These are phyloP conservation scores for Aspergillus ochraceus DNA, from an alignment of 2,329 filamentous ascomycete species.

Conservation along the genomic window DNA sequence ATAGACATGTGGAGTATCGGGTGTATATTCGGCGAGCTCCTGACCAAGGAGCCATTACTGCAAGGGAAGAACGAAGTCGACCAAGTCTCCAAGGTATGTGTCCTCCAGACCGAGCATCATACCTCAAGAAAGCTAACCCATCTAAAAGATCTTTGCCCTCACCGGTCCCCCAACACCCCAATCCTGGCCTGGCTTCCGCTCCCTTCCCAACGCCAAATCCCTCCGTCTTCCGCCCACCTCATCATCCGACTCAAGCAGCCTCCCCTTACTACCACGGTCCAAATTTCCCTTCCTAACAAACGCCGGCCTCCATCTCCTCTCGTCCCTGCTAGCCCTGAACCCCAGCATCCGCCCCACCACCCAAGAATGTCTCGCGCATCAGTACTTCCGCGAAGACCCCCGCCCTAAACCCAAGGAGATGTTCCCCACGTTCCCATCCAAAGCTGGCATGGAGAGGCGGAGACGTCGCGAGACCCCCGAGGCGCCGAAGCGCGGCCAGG, in stretches of 20 bases:
- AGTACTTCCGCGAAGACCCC: constrained; percentile 87
- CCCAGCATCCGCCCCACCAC: constrained; percentile 71
- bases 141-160: constrained; percentile 71
- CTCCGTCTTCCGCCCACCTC: constrained; percentile 63
- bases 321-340: constrained; percentile 70
- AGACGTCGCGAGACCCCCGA: constrained; percentile 72
- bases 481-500: constrained; percentile 76
- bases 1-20: constrained; percentile 97
- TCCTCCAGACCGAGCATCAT: background rate
- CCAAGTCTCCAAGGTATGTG: constrained; percentile 66
- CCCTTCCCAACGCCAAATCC: constrained; percentile 80
- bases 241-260: constrained; percentile 39
- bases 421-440: constrained; percentile 96
- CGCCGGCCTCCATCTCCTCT: constrained; percentile 70
- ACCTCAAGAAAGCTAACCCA: constrained; percentile 5
- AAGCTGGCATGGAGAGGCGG: constrained; percentile 85
- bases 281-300: constrained; percentile 80
- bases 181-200: constrained; percentile 81
- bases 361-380: constrained; percentile 70
- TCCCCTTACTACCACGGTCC: constrained; percentile 62
- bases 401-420: constrained; percentile 85
- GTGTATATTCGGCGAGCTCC: constrained; percentile 90
- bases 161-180: constrained; percentile 83
- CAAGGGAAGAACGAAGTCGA: constrained; percentile 92
- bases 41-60: constrained; percentile 78